These are phyloP conservation scores for Schrenkiella parvula DNA, from an alignment of 345 rosid species.

Conservation along the genomic window DNA sequence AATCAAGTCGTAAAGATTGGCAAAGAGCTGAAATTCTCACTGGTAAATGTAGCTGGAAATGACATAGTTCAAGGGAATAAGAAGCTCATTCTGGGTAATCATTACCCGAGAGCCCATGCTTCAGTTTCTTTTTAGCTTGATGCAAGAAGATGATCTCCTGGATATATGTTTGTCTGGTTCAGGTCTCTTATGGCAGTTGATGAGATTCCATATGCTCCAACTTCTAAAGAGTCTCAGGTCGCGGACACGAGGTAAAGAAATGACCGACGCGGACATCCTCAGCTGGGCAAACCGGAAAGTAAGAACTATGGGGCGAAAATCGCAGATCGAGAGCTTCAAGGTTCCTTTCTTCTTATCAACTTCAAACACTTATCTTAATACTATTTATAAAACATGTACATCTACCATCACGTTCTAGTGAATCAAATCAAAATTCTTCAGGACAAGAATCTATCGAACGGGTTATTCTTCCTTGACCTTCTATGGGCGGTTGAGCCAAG, in stretches of 20 bases:
- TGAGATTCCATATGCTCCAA: constrained; percentile 91
- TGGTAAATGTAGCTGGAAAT: constrained; percentile 86
- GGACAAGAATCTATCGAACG: constrained; percentile 79
- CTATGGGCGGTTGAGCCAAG: constrained; percentile 88
- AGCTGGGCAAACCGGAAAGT: constrained; percentile 78
- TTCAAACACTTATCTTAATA: neutral
- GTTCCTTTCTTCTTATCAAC: constrained; percentile 34
- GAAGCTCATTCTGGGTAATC: constrained; percentile 89
- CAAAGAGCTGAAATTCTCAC: constrained; percentile 66
- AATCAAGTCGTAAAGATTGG: constrained; percentile 88
- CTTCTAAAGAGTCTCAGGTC: constrained; percentile 79
- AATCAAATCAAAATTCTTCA: constrained; percentile 28
- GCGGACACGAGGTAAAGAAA: constrained; percentile 70
- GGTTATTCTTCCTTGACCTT: constrained; percentile 87
- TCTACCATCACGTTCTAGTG: neutral
- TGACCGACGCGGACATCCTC: constrained; percentile 71
- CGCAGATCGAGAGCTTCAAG: constrained; percentile 74
- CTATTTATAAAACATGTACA: neutral
- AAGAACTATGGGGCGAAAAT: constrained; percentile 51
- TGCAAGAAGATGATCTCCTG: neutral
- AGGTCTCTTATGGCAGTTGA: constrained; percentile 92
- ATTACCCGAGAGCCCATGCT: neutral
- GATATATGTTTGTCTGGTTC: constrained; percentile 33
- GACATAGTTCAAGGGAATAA: constrained; percentile 94
- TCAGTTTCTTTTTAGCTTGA: neutral